Evolutionary conservation across 2,329 filamentous ascomycete species (phyloP), one percentile per base, ranked within the genome.

Genomic region (Colletotrichum sp.): DNA sequence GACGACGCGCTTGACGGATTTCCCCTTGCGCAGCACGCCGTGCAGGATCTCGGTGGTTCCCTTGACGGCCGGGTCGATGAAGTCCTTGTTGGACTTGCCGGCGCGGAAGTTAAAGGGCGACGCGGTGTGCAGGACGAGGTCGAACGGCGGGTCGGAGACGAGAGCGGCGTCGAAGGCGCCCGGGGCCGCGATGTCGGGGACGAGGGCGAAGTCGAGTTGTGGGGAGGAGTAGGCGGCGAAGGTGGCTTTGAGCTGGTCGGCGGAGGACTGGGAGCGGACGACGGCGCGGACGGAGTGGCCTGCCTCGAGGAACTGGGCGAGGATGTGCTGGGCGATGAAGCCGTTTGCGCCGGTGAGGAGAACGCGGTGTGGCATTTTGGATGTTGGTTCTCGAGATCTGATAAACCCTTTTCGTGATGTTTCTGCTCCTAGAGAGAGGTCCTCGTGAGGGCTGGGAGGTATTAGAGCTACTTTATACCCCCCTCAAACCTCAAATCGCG

Each of bases 121-220:
- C 3, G 94, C 93, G 7, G 93, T 95, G 82, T 95, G 93, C 67
- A 95, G 88, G 65, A 96, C 93, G 61, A 90, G 92, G 79, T 95
- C 93, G 77, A 96, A 94, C 1, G 92, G 90, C 87, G 86, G 5
- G 80, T 85, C 82, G 12, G 78, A 83, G 12, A 72, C 71, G 21
- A 85, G 79, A 6, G 81, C 85, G 18, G 76, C 67, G 77, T 84
- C 82, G 72, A 86, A 87, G 28, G 84, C 84, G 1, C 81, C 79
- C 3, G 79, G 55, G 5, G 71, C 79, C 9, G 80, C 74, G 28
- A 87, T 84, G 68, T 87, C 84, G 2, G 82, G 80, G 0, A 87
- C 85, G 30, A 82, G 61, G 5, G 81, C 76, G 60, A 81, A 78
- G 55, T 79, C 72, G 28, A 83, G 72, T 39, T 79, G 76, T 5